phyloP scores from a whole-genome alignment of 345 rosid species.

The Capsella bursapastoris region DNA sequence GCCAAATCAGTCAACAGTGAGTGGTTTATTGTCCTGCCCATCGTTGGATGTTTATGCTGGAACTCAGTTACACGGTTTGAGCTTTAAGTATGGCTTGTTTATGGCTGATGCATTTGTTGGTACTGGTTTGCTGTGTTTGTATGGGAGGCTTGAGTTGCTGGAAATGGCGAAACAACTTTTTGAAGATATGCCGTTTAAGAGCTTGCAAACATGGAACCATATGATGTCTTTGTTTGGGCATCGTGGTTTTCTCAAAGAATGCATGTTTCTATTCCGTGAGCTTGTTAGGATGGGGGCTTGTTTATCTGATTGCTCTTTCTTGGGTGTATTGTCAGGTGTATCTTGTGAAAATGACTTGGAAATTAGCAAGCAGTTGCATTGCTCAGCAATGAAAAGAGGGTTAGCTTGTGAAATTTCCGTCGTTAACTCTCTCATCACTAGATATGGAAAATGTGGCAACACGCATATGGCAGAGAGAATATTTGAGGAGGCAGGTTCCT shows the following conservation, averaged over 20 bases:
- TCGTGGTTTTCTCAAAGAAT: constrained; percentile 54
- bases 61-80: constrained; percentile 65
- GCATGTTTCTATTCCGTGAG: constrained; percentile 58
- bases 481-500: constrained; percentile 48
- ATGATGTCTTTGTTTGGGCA: constrained; percentile 63
- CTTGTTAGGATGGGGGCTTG: constrained; percentile 45
- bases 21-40: constrained; percentile 64
- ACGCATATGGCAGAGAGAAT: constrained; percentile 51
- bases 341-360: constrained; percentile 52
- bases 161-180: constrained; percentile 57
- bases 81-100: constrained; percentile 65
- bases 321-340: constrained; percentile 65
- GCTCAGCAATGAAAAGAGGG: constrained; percentile 62
- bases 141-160: constrained; percentile 64
- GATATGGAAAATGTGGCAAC: constrained; percentile 63
- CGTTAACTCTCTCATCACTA: constrained; percentile 61
- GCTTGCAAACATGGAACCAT: constrained; percentile 74
- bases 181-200: constrained; percentile 69
- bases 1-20: constrained; percentile 60
- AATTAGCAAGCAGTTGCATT: constrained; percentile 64
- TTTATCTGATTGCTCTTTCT: constrained; percentile 62
- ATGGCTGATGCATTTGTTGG: constrained; percentile 68
- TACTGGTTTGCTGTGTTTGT: constrained; percentile 65
- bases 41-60: constrained; percentile 52
- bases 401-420: constrained; percentile 47